Percentiles rank a stretch among this genome's conserved stretches.
These are phyloP conservation scores for Kwoniella bestiolae DNA, from an alignment of 768 basidiomycete genomes.

Conservation along the genomic window DNA sequence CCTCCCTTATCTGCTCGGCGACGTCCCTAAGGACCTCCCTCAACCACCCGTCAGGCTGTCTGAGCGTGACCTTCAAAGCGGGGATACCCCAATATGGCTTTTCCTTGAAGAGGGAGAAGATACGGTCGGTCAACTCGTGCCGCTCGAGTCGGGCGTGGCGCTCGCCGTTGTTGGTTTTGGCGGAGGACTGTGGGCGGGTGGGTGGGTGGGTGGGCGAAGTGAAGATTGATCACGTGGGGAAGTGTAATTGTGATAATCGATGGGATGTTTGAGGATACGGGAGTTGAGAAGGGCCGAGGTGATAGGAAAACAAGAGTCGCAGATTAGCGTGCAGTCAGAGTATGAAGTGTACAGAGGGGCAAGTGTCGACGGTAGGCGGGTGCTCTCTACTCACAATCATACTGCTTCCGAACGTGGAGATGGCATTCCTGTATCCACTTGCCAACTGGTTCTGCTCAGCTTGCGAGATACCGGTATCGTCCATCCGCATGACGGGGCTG, in stretches of 20 bases:
- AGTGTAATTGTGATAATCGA: too few species aligned
- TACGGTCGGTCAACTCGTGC: slow-evolving; percentile 80
- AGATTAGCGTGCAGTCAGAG: too few species aligned
- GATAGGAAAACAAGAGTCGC: too few species aligned
- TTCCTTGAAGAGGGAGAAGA: slow-evolving; percentile 79
- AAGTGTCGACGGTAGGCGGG: too few species aligned
- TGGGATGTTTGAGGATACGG: too few species aligned
- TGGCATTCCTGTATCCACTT: slow-evolving; percentile 45
- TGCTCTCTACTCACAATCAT: slow-evolving; percentile 45
- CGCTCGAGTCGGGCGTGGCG: slow-evolving; percentile 89
- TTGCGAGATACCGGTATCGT: slow-evolving; percentile 32
- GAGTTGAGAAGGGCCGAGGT: too few species aligned
- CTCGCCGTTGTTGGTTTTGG: slow-evolving; percentile 59
- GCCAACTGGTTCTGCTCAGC: slow-evolving; percentile 44
- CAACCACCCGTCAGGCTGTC: slow-evolving; percentile 48
- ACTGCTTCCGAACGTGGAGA: slow-evolving; percentile 28
- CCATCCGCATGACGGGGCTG: slow-evolving; percentile 42
- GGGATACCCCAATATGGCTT: slow-evolving; percentile 69
- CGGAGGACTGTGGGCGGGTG: not conserved
- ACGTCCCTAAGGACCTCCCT: slow-evolving; percentile 45
- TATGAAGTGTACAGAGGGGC: too few species aligned
- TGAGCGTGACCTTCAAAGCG: slow-evolving; percentile 27
- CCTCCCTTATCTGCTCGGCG: slow-evolving; percentile 39
- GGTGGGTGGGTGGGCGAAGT: not conserved
- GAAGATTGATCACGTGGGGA: too few species aligned